Conservation (phyloP, 1,284 basidiomycete genomes). For the Cystobasidium sp. region DNA sequence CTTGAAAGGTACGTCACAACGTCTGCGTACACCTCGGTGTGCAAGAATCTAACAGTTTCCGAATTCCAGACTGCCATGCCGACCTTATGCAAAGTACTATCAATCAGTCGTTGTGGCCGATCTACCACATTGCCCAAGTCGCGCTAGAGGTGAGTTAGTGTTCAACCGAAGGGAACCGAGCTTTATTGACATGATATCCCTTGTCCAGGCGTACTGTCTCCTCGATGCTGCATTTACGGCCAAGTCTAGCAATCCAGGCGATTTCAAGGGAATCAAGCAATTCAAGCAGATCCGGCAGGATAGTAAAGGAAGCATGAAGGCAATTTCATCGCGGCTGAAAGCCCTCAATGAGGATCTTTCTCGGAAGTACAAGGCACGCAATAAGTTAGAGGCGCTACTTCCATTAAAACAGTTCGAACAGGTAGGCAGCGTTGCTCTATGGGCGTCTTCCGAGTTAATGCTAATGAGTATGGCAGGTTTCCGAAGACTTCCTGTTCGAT, state of each 20-base stretch:
- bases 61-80: conserved; percentile 43
- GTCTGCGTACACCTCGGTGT: background rate
- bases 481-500: conserved; percentile 32
- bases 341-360: conserved; percentile 34
- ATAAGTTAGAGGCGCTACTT: conserved; percentile 18
- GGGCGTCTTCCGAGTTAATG: no score
- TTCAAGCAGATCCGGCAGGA: conserved; percentile 41
- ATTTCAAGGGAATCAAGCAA: conserved; percentile 41
- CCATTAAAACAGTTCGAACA: conserved; percentile 28
- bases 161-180: background rate
- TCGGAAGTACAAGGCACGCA: conserved; percentile 23
- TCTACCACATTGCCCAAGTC: conserved; percentile 70
- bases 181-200: background rate
- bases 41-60: conserved; percentile 48
- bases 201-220: conserved; percentile 46
- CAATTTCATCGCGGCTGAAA: conserved; percentile 26
- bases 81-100: conserved; percentile 46
- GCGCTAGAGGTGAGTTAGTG: conserved; percentile 67
- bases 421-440: background rate
- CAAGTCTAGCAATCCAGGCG: conserved; percentile 3
- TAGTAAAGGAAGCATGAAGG: conserved; percentile 33
- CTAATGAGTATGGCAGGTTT: conserved; percentile 6
- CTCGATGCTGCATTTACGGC: conserved; percentile 48
- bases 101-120: conserved; percentile 60
- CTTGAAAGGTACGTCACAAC: conserved; percentile 65